A percentile compares a stretch with the other conserved stretches of the same genome.
Evolutionary conservation across 257 asterid genomes (phyloP).

Genomic region (Cinchona pubescens): DNA sequence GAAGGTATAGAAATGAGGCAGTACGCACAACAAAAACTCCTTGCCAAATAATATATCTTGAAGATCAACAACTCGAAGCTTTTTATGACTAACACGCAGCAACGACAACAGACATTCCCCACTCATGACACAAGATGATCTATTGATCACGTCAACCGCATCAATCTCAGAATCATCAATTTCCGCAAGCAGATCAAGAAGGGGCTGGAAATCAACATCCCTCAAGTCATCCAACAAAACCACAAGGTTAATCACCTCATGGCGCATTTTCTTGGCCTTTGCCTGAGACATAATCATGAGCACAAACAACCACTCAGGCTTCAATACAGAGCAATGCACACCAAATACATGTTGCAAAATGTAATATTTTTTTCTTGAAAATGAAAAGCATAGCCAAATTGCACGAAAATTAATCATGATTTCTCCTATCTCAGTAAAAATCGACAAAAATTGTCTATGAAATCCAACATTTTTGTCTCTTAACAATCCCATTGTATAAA

Average conservation of each 20-base stretch:
- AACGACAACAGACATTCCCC: conserved; percentile 56
- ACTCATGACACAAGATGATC: conserved; percentile 56
- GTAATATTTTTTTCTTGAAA: no score
- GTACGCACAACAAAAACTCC: conserved; percentile 73
- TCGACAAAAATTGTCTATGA: not conserved
- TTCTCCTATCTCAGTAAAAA: not conserved
- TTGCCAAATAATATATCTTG: conserved; percentile 71
- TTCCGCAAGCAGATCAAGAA: conserved; percentile 55
- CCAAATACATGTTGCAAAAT: no score
- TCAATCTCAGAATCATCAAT: conserved; percentile 75
- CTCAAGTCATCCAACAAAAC: conserved; percentile 61
- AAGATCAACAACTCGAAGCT: conserved; percentile 84
- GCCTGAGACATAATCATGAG: conserved; percentile 69
- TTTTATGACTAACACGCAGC: conserved; percentile 61
- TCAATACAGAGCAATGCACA: not conserved
- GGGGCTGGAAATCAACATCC: conserved; percentile 69
- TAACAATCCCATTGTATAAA: no score
- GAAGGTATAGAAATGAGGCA: conserved; percentile 16
- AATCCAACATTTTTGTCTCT: not conserved
- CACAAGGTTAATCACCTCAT: conserved; percentile 44
- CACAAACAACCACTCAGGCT: not conserved
- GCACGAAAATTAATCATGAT: no score
- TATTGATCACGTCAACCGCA: conserved; percentile 76
- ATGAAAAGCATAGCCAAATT: no score
- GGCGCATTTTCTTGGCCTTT: conserved; percentile 59